Evolutionary conservation across 139 green algal species (phyloP).

Genomic region (Volvox africanus): DNA sequence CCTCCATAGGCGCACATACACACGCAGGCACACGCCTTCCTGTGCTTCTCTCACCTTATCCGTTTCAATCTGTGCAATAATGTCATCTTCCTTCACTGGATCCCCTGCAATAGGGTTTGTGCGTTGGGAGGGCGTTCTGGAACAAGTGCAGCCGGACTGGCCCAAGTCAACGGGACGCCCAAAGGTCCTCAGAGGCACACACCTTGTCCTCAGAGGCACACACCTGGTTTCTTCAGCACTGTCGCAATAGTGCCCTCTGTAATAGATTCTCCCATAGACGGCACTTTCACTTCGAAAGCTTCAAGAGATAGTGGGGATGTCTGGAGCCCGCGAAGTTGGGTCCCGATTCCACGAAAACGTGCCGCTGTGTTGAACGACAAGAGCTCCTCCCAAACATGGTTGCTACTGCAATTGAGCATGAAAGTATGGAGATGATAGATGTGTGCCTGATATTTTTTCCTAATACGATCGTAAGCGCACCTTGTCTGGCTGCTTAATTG

Average conservation of each 20-base stretch:
- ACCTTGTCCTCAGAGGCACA: too few species aligned
- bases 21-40: too few species aligned
- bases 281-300: constrained; percentile 71
- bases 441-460: too few species aligned
- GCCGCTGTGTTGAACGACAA: not conserved
- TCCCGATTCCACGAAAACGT: not conserved
- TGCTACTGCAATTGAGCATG: not conserved
- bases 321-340: constrained; percentile 30
- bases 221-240: constrained; percentile 82
- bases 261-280: constrained; percentile 95
- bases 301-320: not conserved
- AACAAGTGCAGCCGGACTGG: too few species aligned
- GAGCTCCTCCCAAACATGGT: constrained; percentile 9
- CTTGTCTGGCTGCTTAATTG: constrained; percentile 5
- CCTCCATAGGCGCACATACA: too few species aligned
- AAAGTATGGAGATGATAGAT: too few species aligned
- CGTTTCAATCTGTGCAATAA: constrained; percentile 98
- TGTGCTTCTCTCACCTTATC: constrained; percentile 82
- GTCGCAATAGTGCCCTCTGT: constrained; percentile 90
- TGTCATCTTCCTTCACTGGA: constrained; percentile 90
- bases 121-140: too few species aligned
- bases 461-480: constrained; percentile 23
- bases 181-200: not conserved
- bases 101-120: constrained; percentile 73
- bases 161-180: not conserved